Base-by-base conservation (phyloP, 306 rosid genomes). In the Dalbergia oliveri region DNA sequence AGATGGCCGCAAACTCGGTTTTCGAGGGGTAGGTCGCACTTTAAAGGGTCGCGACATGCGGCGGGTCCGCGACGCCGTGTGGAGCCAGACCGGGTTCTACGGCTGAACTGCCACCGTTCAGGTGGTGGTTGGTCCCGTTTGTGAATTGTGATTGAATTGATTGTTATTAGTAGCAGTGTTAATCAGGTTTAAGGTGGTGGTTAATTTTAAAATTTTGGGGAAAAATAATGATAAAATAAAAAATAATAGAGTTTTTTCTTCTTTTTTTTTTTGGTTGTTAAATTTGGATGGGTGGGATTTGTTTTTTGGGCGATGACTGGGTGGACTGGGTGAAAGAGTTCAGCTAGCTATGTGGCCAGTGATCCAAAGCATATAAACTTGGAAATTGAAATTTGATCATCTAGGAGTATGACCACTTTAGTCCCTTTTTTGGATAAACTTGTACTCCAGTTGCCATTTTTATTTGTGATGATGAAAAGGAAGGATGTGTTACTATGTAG, bases 61-160 rank as follows among this genome's bases (percentile, higher is more conserved):
- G 4, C 87, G 93, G 88, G 98, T 95, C 68, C 90, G 99, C 1
- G 99, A 93, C 5, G 94, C 99, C 0, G 99, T 95, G 11, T 95
- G 99, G 99, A 95, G 90, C 76, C 97, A 89, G 77, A 95, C 99
- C 83, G 99, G 99, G 49, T 95, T 93, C 73, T 84, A 95, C 57
- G 99, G 99, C 31, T 95, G 61, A 37, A 54, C 60, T 21, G 26
- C 57, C 16, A 4, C 57, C 16, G 18, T 13, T 50, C n/a, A 50
- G 57, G 57, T n/a, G 23, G 60, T 8, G 60, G 19, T 8, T 18
- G 15, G 10, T 7, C 73, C 58, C 15, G 15, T 34, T 45, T 37
- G 41, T 37, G 41, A 37, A 37, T 37, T 26, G 8, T 49, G n/a
- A 13, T 70, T 64, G 18, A 18, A n/a, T 69, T 57, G 31, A 31